Base-by-base conservation (phyloP, 768 basidiomycete species). In the Terana coerulea region DNA sequence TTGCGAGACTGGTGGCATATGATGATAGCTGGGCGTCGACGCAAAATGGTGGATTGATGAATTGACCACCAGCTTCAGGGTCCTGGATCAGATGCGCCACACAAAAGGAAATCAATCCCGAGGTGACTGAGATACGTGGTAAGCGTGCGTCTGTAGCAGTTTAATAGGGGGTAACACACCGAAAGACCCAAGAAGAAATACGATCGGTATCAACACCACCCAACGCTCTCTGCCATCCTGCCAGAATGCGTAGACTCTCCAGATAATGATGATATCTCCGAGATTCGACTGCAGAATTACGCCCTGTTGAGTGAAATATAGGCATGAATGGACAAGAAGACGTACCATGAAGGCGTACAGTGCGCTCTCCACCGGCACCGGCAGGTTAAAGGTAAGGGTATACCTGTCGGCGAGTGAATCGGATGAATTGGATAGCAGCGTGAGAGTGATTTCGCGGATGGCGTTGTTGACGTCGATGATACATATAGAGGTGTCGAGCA, bases 221-320 rank as follows among this genome's bases (percentile, higher is more conserved):
- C 49, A 17, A 44, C 55, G 56, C 15, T 55, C 39, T 10, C 45
- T 42, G 4, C 54, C 49, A 28, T 50, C 45, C 2, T 50, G 43
- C 44, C 56, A 57, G 9, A 63, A 47, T 2, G 45, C 55, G 49
- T 49, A 59, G 17, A 62, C 57, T 9, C 61, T 57, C 41, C 44
- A 57, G 5, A 62, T 53, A 8, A 62, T 60, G 48, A 62, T 59
- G 24, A 33, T 45, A 40, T 62, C 61, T 17, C 61, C 61, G 3
- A 62, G n/a, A 12, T 56, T 50, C 3, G 57, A 52, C 61, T 62
- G 39, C 14, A 24, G 17, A 43, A 15, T 26, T 21, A 25, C 15
- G 31, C 15, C 31, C 8, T 8, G 31, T 33, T 8, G 8, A 15
- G 31, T 33, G n/a, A n/a, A n/a, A n/a, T n/a, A n/a, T n/a, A n/a